These are phyloP conservation scores for Zalerion maritima DNA, from an alignment of 495 filamentous ascomycete genomes.

Conservation along the genomic window DNA sequence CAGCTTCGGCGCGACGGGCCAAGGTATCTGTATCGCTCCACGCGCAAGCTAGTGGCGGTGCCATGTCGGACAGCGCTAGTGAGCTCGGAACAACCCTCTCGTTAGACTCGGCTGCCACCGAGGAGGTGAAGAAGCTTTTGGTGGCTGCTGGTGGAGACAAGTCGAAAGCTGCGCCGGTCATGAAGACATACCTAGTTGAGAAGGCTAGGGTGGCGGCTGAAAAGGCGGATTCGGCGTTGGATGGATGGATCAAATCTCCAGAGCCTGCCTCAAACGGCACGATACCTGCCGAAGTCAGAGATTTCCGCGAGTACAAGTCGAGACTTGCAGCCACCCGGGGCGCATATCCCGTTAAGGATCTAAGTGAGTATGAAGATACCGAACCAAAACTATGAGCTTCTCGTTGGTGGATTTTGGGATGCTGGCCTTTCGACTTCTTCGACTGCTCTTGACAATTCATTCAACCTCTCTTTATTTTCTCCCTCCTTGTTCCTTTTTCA, in stretches of 20 bases:
- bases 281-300: conserved; percentile 42
- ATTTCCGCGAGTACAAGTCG: conserved; percentile 67
- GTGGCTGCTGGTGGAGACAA: conserved; percentile 19
- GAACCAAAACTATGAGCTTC: conserved; percentile 66
- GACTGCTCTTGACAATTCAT: no score
- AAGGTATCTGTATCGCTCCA: conserved; percentile 74
- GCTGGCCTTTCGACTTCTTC: no score
- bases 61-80: conserved; percentile 43
- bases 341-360: conserved; percentile 52
- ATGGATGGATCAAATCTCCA: conserved; percentile 24
- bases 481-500: no score
- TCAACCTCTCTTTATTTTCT: no score
- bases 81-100: no score
- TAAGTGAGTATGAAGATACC: conserved; percentile 71
- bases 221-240: conserved; percentile 18
- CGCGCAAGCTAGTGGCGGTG: conserved; percentile 44
- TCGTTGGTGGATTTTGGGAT: no score
- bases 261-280: conserved; percentile 23
- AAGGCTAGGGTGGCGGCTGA: conserved; percentile 17
- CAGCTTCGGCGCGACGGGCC: conserved; percentile 53
- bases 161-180: conserved; percentile 16
- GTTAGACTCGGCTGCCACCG: no score
- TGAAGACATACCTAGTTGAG: conserved; percentile 22
- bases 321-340: conserved; percentile 51
- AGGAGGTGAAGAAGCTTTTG: conserved; percentile 29